Base-by-base conservation (phyloP, 2,329 filamentous ascomycete genomes). In the Ascochyta fabae region DNA sequence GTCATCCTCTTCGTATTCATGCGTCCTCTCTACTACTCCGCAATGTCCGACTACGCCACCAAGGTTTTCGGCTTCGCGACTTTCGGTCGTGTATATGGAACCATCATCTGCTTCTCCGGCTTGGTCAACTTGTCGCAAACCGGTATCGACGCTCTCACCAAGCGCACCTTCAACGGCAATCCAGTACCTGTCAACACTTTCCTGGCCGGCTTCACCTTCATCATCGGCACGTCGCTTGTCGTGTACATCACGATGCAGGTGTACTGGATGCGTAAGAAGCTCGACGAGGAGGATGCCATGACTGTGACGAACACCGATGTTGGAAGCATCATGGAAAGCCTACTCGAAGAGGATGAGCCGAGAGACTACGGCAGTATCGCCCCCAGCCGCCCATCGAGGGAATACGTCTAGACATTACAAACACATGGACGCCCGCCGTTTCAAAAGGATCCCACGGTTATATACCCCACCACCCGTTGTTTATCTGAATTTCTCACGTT, bases 21-120 rank as follows among this genome's bases (percentile, higher is more conserved):
- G 66, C 86, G 92, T 0, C 92, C 92, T 0, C 88, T 96, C 26
- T 96, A 96, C 77, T 96, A 96, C 78, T 95, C 91, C 0, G 88
- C 91, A 8, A 90, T 96, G 65, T 93, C 88, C 36, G 92, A 96
- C 77, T 96, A 95, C 71, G 85, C 86, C 24, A 91, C 91, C 57
- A 96, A 96, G 75, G 92, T 96, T 22, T 96, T 96, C 71, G 92
- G 92, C 5, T 96, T 96, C 75, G 73, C 87, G 53, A 96, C 91
- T 0, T 96, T 96, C 68, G 92, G 92, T 26, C 95, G 90, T 41
- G 91, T 96, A 7, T 96, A 96, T 74, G 92, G 92, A 4, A 83
- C 92, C 26, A 89, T 96, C 60, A 95, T 96, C 64, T 95, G 90
- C 75, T 77, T 94, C 4, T 88, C 92, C 0, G 92, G 92, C 0